phyloP scores from a whole-genome alignment of 139 green algal species.

The Chlorella sp. region DNA sequence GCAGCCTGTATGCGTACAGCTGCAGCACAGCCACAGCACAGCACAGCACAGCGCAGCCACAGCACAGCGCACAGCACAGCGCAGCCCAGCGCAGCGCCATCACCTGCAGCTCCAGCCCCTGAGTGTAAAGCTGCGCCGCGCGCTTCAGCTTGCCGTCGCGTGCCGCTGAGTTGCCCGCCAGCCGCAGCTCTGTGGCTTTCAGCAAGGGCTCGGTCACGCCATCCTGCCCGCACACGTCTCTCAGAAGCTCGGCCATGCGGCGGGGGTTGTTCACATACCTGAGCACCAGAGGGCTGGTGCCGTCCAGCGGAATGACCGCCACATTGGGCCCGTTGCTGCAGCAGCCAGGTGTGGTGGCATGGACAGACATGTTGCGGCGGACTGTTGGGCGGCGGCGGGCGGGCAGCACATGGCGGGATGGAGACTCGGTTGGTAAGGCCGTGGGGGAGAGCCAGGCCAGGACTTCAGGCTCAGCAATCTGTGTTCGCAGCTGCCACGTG shows the following conservation, averaged over 20 bases:
- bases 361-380: background rate
- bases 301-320: constrained; percentile 47
- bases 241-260: constrained; percentile 21
- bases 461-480: too few species aligned
- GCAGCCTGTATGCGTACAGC: background rate
- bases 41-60: too few species aligned
- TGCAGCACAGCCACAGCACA: too few species aligned
- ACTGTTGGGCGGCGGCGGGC: too few species aligned
- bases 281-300: constrained; percentile 42
- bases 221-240: background rate
- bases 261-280: constrained; percentile 50
- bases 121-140: constrained; percentile 44
- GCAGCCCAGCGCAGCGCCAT: background rate
- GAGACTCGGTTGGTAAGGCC: too few species aligned
- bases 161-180: constrained; percentile 65
- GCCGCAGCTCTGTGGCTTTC: constrained; percentile 57
- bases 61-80: too few species aligned
- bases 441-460: too few species aligned
- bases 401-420: too few species aligned
- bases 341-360: background rate
- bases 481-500: too few species aligned
- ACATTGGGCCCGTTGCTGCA: constrained; percentile 72
- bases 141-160: constrained; percentile 23
- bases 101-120: constrained; percentile 11
- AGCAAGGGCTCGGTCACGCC: constrained; percentile 46